Conservation (phyloP, 306 rosid genomes). For the Vigna reflexopilosa region DNA sequence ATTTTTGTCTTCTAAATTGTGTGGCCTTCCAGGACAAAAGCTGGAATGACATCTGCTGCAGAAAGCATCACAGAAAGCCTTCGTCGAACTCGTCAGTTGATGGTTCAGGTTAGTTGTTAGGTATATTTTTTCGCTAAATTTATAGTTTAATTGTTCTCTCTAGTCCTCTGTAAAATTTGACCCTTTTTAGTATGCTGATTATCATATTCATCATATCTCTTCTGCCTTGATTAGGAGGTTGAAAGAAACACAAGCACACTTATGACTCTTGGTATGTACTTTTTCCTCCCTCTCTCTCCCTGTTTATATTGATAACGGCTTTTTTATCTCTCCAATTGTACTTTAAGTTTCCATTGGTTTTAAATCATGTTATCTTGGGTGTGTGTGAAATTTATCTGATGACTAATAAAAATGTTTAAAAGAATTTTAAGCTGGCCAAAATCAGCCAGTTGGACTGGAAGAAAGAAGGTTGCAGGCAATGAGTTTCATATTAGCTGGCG, state of each 20-base stretch:
- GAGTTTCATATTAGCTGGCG: neutral
- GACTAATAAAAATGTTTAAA: conserved; percentile 1
- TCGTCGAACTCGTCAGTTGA: conserved; percentile 86
- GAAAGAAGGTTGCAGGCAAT: conserved; percentile 7
- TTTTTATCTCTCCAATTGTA: conserved; percentile 1
- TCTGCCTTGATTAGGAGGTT: conserved; percentile 69
- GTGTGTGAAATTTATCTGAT: conserved; percentile 19
- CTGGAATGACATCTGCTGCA: conserved; percentile 94
- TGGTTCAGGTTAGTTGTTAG: conserved; percentile 76
- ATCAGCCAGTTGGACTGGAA: conserved; percentile 12
- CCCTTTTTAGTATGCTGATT: neutral
- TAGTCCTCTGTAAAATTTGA: conserved; percentile 4
- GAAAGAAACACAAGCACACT: conserved; percentile 83
- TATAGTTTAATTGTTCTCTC: neutral
- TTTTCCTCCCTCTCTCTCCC: conserved; percentile 21
- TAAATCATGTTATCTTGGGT: neutral
- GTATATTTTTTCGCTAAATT: conserved; percentile 9
- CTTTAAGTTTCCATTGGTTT: neutral
- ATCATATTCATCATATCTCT: conserved; percentile 36
- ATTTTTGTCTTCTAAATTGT: conserved; percentile 17
- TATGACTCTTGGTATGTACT: conserved; percentile 67
- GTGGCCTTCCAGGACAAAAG: conserved; percentile 72
- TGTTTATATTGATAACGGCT: conserved; percentile 1
- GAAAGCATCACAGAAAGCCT: conserved; percentile 97
- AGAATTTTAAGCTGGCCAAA: conserved; percentile 24